phyloP scores from a whole-genome alignment of 257 asterid species.

The Scutellaria baicalensis region DNA sequence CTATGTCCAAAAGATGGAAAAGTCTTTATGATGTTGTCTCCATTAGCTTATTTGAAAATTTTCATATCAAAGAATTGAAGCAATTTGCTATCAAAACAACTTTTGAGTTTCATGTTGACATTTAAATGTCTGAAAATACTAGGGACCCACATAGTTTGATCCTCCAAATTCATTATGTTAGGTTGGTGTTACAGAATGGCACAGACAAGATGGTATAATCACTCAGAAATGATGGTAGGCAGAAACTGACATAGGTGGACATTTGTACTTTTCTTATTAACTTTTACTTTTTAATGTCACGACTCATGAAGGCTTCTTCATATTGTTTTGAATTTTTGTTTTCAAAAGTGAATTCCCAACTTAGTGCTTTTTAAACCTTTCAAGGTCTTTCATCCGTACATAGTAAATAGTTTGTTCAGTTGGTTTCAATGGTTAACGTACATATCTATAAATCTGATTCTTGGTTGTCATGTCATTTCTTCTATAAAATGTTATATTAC shows the following conservation, averaged over 20 bases:
- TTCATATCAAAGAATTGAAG: not conserved
- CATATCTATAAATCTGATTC: not conserved
- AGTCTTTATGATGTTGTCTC: not conserved
- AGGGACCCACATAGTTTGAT: not conserved
- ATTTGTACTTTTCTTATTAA: not conserved
- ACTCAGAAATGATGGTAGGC: not conserved
- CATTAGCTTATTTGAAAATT: not conserved
- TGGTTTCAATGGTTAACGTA: not conserved
- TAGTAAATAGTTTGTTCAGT: not conserved
- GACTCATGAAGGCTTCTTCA: not conserved
- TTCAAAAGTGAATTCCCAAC: not conserved
- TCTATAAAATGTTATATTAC: not conserved
- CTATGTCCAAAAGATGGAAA: not conserved
- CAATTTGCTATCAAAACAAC: not conserved
- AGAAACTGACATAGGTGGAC: not conserved
- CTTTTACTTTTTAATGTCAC: not conserved
- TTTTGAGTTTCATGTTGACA: not conserved
- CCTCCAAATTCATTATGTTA: not conserved
- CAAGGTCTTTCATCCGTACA: not conserved
- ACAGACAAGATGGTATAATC: not conserved
- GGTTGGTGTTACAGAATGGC: not conserved
- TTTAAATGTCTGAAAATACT: not conserved
- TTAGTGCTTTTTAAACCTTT: not conserved
- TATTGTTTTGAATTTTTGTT: not conserved
- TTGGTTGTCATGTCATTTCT: not conserved